phyloP scores from a whole-genome alignment of 495 filamentous ascomycete genomes.

The Xanthoparmelia taractica region DNA sequence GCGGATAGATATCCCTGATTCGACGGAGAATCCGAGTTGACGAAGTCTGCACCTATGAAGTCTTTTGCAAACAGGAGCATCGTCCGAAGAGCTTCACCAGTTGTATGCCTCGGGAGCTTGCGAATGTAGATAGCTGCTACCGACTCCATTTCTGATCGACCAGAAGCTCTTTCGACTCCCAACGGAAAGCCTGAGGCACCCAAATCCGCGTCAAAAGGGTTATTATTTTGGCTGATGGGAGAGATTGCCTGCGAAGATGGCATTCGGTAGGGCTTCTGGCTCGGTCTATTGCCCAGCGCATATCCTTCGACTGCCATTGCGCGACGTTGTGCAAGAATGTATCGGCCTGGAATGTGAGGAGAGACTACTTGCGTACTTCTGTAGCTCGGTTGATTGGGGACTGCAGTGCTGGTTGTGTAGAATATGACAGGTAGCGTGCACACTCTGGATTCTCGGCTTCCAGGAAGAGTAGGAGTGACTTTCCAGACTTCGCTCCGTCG shows the following conservation, averaged over 20 bases:
- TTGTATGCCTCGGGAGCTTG: slow-evolving; percentile 65
- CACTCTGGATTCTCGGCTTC: not conserved
- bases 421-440: not conserved
- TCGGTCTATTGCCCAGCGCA: slow-evolving; percentile 17
- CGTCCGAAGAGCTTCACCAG: slow-evolving; percentile 61
- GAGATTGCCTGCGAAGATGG: slow-evolving; percentile 24
- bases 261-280: slow-evolving; percentile 17
- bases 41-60: slow-evolving; percentile 63
- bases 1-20: slow-evolving; percentile 69
- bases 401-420: not conserved
- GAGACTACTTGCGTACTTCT: not conserved
- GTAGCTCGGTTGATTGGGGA: not conserved
- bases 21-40: slow-evolving; percentile 55
- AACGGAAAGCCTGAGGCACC: slow-evolving; percentile 15
- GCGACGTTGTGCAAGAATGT: not conserved
- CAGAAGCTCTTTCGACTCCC: slow-evolving; percentile 17
- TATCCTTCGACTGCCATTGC: slow-evolving; percentile 22
- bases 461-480: not conserved
- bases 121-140: slow-evolving; percentile 57
- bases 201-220: slow-evolving; percentile 24
- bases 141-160: slow-evolving; percentile 9
- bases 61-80: slow-evolving; percentile 86
- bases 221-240: slow-evolving; percentile 22
- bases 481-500: not conserved
- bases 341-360: not conserved